Percentiles rank a stretch among this genome's conserved stretches.
These are phyloP conservation scores for Diaporthe amygdali DNA, from an alignment of 2,329 filamentous ascomycete species.

Conservation along the genomic window DNA sequence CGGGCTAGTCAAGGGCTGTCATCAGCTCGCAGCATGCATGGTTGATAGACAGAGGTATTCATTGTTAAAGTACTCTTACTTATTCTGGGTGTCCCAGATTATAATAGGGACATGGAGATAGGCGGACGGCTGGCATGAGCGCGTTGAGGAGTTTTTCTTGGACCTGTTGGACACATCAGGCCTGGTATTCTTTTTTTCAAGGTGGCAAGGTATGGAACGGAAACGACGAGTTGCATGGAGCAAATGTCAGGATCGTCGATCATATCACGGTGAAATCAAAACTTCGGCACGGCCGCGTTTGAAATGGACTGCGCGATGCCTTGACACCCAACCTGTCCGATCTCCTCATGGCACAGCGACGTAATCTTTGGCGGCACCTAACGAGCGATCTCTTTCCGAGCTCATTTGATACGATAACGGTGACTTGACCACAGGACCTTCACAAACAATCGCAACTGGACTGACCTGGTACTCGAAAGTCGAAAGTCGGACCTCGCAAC, in stretches of 20 bases:
- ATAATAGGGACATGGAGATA: slow-evolving; percentile 16
- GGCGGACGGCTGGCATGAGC: slow-evolving; percentile 17
- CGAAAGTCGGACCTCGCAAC: neutral
- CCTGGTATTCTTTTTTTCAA: neutral
- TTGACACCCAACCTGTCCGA: neutral
- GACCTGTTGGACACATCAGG: slow-evolving; percentile 22
- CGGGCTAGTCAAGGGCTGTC: slow-evolving; percentile 45
- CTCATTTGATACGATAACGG: neutral
- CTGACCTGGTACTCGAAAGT: neutral
- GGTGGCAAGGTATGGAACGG: slow-evolving; percentile 3
- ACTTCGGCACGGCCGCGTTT: slow-evolving; percentile 14
- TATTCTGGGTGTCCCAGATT: slow-evolving; percentile 18
- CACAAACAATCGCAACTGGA: neutral
- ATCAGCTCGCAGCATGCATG: slow-evolving; percentile 24
- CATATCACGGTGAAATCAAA: slow-evolving; percentile 15
- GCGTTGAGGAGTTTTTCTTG: slow-evolving; percentile 18
- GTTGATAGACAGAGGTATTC: slow-evolving; percentile 22
- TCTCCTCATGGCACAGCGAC: slow-evolving; percentile 1
- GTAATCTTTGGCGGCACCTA: neutral
- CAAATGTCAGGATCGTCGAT: slow-evolving; percentile 9
- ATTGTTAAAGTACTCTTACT: slow-evolving; percentile 14
- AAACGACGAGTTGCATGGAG: slow-evolving; percentile 15
- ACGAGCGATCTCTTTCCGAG: neutral
- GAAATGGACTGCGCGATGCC: slow-evolving; percentile 21
- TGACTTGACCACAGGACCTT: neutral